These are phyloP conservation scores for Draba incana DNA, from an alignment of 345 rosid species.

Conservation along the genomic window DNA sequence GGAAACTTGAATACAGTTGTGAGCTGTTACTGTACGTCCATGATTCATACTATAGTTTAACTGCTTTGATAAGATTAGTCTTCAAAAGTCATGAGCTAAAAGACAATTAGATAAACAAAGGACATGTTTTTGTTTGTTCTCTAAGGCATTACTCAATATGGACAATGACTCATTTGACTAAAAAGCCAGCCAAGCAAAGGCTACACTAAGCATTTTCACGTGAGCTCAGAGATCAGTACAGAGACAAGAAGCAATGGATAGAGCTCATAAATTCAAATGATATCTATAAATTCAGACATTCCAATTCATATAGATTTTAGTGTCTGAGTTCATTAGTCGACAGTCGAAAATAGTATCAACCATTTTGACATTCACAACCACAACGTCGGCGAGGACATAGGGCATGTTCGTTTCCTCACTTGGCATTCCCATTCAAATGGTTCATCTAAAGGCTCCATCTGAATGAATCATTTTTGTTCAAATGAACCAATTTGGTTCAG, in stretches of 20 bases:
- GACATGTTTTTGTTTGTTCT: neutral
- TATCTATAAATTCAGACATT: no score
- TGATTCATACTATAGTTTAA: constrained; percentile 23
- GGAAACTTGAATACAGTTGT: neutral
- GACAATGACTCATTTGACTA: neutral
- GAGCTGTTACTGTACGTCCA: neutral
- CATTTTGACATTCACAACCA: no score
- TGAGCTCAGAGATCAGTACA: neutral
- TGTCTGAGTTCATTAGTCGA: no score
- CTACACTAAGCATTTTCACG: neutral
- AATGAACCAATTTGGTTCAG: no score
- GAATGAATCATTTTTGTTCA: no score
- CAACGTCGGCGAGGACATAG: no score
- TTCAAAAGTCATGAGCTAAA: constrained; percentile 20
- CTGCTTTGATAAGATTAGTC: neutral
- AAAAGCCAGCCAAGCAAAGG: neutral
- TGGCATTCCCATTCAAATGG: no score
- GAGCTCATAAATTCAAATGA: no score
- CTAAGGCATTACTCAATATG: neutral
- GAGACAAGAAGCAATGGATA: neutral
- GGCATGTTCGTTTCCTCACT: no score
- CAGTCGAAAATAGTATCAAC: no score
- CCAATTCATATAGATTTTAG: no score
- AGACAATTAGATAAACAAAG: constrained; percentile 25
- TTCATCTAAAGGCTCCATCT: no score